Base-by-base conservation (phyloP, 495 filamentous ascomycete genomes). In the Hypoxylon intermedium region DNA sequence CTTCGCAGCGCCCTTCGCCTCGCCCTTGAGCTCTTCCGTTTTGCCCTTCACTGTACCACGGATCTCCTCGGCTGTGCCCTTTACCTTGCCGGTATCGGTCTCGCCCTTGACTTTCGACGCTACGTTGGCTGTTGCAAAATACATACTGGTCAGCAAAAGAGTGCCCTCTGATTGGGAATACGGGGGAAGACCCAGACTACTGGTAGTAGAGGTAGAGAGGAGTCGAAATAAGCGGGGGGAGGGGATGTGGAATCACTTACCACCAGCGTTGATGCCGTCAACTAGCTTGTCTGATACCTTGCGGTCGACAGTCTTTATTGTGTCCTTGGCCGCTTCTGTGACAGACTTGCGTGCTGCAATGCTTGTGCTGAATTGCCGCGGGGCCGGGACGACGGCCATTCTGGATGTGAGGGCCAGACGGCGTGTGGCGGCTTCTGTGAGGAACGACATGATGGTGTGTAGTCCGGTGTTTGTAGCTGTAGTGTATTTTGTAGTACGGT, bases 231-330 rank as follows among this genome's bases (percentile, higher is more conserved):
- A n/a, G 24, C 36, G 36, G 15, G 7, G 15, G 36, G 23, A 46
- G 30, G 19, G 19, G 16, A 24, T 53, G 3, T 33, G 11, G 19
- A 31, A 6, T 2, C 20, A 75, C 80, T 38, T 72, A 84, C 82
- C 55, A 34, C 76, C 74, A 52, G 74, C 69, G 54, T 83, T 75
- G 67, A 84, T 84, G 11, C 81, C 81, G 47, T 82, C 80, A 26
- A 84, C 80, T 1, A 83, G 47, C 75, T 83, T 84, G 58, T 83
- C 78, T 13, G 74, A 72, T 16, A 84, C 78, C 53, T 75, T 74
- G 37, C 79, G 73, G 66, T 84, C 79, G 13, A 81, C 79, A 0
- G 49, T 54, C 74, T 83, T 63, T 62, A 81, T 67, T 9, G 72
- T 74, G 48, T 83, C 80, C 68, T 81, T 84, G 45, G 78, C 78